These are phyloP conservation scores for Mortierella sp. DNA, from an alignment of 371 early-diverging fungal genomes.

Conservation along the genomic window DNA sequence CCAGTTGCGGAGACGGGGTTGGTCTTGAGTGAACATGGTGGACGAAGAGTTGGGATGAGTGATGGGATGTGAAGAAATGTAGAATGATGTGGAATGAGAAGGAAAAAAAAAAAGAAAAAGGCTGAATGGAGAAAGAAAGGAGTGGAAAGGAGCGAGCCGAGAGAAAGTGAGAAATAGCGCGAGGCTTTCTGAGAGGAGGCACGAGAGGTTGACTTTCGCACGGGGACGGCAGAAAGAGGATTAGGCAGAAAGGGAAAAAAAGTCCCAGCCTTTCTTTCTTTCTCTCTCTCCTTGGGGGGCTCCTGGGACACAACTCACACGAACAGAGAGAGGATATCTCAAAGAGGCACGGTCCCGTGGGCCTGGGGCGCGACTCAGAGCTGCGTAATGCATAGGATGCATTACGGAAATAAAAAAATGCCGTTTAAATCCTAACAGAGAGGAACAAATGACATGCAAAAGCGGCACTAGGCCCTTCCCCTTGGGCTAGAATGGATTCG, in stretches of 20 bases:
- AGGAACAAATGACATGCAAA: too few species aligned
- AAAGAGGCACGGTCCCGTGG: too few species aligned
- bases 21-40: constrained; percentile 38
- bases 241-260: not conserved
- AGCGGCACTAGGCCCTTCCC: too few species aligned
- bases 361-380: too few species aligned
- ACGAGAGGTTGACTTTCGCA: too few species aligned
- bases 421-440: too few species aligned
- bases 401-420: too few species aligned
- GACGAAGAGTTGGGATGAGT: not conserved
- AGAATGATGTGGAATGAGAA: not conserved
- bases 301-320: constrained; percentile 7
- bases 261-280: not conserved
- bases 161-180: constrained; percentile 3
- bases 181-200: too few species aligned
- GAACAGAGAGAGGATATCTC: too few species aligned
- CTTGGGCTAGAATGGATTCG: too few species aligned
- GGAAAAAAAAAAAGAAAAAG: constrained; percentile 1
- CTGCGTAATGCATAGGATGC: too few species aligned
- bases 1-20: constrained; percentile 51
- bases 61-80: not conserved
- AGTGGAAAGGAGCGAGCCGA: not conserved
- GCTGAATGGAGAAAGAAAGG: constrained; percentile 5
- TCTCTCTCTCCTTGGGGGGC: not conserved
- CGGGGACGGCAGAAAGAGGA: too few species aligned